These are phyloP conservation scores for Achlya hypogyna DNA, from an alignment of 352 stramenopile genomes.

Conservation along the genomic window DNA sequence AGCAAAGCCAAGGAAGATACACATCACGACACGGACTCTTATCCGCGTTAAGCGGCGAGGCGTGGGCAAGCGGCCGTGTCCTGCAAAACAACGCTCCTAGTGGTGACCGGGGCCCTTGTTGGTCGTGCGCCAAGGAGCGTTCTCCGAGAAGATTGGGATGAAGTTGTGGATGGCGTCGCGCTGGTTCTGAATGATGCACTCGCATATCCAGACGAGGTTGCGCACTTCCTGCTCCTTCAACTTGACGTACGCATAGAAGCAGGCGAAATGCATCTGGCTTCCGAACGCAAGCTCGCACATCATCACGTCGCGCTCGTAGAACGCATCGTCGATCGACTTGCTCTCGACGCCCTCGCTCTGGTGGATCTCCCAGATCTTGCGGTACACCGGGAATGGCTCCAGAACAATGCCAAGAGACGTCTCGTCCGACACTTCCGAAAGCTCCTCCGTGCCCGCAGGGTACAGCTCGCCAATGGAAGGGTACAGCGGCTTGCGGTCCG, in stretches of 20 bases:
- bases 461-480: conserved; percentile 97
- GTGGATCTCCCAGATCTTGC: conserved; percentile 96
- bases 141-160: conserved; percentile 96
- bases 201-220: conserved; percentile 99
- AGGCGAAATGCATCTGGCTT: conserved; percentile 98
- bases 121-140: conserved; percentile 84
- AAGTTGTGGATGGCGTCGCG: conserved; percentile 99
- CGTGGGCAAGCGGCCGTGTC: not conserved
- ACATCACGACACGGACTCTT: too few species aligned
- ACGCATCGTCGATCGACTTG: conserved; percentile 98
- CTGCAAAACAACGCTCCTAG: not conserved
- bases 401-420: conserved; percentile 78
- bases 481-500: conserved; percentile 95
- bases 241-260: conserved; percentile 99
- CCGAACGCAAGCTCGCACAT: conserved; percentile 98
- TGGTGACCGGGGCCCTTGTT: conserved; percentile 27
- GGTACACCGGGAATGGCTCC: conserved; percentile 93
- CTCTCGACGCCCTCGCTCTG: conserved; percentile 88
- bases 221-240: conserved; percentile 99
- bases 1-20: too few species aligned
- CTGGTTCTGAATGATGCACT: conserved; percentile 99
- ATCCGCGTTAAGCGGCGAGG: too few species aligned
- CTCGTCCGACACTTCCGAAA: conserved; percentile 91
- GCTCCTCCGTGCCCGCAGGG: conserved; percentile 90
- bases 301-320: conserved; percentile 98